A percentile compares a stretch with the other conserved stretches of the same genome.
phyloP scores from a whole-genome alignment of 345 rosid genomes.

The Populus tremula region DNA sequence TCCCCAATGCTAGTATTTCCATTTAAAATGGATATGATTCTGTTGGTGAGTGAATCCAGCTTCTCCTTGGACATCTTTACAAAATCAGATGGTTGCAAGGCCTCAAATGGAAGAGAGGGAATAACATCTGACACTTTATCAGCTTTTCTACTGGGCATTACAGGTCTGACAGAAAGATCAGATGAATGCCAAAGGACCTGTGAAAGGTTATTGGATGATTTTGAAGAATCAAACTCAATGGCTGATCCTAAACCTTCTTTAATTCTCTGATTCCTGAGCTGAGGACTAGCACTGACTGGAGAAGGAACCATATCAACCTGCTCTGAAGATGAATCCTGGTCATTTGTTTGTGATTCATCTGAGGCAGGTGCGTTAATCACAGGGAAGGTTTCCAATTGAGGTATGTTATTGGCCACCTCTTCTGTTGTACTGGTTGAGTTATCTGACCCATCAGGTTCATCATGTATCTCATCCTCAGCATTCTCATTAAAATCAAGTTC shows the following conservation, averaged over 20 bases:
- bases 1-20: conserved; percentile 71
- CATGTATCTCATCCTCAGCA: conserved; percentile 68
- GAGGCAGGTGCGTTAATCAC: conserved; percentile 38
- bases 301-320: conserved; percentile 53
- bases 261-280: conserved; percentile 51
- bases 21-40: conserved; percentile 51
- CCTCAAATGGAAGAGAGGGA: conserved; percentile 81
- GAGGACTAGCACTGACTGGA: conserved; percentile 67
- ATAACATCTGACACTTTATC: conserved; percentile 57
- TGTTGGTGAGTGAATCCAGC: conserved; percentile 58
- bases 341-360: conserved; percentile 48
- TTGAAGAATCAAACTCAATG: conserved; percentile 52
- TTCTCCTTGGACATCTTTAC: conserved; percentile 74
- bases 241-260: conserved; percentile 52
- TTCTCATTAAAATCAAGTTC: conserved; percentile 96
- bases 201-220: conserved; percentile 54
- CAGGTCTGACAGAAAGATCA: conserved; percentile 95
- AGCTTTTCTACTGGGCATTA: conserved; percentile 92
- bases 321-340: conserved; percentile 57
- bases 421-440: conserved; percentile 39
- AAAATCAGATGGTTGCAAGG: conserved; percentile 66
- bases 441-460: conserved; percentile 68
- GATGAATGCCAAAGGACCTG: conserved; percentile 89
- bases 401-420: conserved; percentile 39
- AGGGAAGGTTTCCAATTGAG: conserved; percentile 36